Percentiles rank a stretch among this genome's conserved stretches.
Conservation (phyloP, 176 grass and related monocot species). For the Carex myosuroides region DNA sequence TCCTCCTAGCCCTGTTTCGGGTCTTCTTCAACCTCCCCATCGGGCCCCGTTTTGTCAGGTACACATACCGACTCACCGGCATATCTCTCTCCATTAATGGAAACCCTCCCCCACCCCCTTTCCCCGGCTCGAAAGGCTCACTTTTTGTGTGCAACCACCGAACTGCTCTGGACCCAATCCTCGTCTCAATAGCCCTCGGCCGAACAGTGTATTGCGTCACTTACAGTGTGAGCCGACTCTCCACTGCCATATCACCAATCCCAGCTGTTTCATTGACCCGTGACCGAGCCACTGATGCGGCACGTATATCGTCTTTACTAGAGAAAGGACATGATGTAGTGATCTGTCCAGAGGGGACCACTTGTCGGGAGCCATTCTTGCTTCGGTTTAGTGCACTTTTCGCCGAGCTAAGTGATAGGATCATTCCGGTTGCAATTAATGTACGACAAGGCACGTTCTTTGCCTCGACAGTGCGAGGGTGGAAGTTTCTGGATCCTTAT, state of each 20-base stretch:
- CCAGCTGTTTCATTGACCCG: conserved; percentile 39
- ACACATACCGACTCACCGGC: conserved; percentile 66
- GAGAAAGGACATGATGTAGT: conserved; percentile 52
- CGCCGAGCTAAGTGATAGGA: conserved; percentile 59
- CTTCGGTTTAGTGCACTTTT: conserved; percentile 69
- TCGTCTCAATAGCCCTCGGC: conserved; percentile 61
- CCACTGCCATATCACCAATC: conserved; percentile 47
- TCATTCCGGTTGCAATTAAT: conserved; percentile 63
- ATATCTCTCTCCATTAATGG: conserved; percentile 57
- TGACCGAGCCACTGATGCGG: conserved; percentile 32
- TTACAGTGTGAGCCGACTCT: conserved; percentile 56
- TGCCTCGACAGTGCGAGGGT: conserved; percentile 55
- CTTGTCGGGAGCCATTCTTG: conserved; percentile 65
- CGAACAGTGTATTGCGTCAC: conserved; percentile 55
- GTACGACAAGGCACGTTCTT: conserved; percentile 39
- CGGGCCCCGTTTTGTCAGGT: conserved; percentile 34
- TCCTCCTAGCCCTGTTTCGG: conserved; percentile 56
- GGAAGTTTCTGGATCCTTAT: conserved; percentile 57
- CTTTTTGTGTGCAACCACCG: conserved; percentile 90
- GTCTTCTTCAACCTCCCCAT: conserved; percentile 63
- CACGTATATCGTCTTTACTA: conserved; percentile 45
- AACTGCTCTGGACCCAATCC: conserved; percentile 70
- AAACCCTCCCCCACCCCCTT: conserved; percentile 32
- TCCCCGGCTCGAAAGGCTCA: conserved; percentile 31
- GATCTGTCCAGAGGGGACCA: conserved; percentile 86